Conservation (phyloP, 805 yeast species). For the Wilhelminamyces savonicus region DNA sequence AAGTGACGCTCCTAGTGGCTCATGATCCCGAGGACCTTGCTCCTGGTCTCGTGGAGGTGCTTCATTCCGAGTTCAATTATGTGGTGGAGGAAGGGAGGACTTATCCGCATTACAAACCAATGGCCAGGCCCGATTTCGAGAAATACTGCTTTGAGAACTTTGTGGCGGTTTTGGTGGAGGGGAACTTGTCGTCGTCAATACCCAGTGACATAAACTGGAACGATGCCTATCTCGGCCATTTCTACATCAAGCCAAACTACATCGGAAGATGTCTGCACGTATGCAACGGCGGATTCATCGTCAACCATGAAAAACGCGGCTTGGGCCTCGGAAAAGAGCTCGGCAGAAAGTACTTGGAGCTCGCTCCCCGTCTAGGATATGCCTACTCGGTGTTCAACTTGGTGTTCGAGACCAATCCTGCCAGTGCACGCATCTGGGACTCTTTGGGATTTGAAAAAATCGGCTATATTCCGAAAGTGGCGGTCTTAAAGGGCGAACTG, state of each 20-base stretch:
- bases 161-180: constrained; percentile 53
- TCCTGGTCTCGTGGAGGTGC: constrained; percentile 33
- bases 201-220: constrained; percentile 29
- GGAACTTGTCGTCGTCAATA: constrained; percentile 7
- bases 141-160: constrained; percentile 65
- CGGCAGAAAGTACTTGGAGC: constrained; percentile 58
- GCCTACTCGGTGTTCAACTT: constrained; percentile 80
- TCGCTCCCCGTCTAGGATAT: constrained; percentile 79
- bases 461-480: constrained; percentile 73
- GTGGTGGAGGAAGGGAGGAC: constrained; percentile 72
- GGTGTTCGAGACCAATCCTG: constrained; percentile 76
- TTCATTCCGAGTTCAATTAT: constrained; percentile 50
- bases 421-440: constrained; percentile 79
- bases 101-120: constrained; percentile 51
- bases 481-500: constrained; percentile 55
- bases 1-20: constrained; percentile 59
- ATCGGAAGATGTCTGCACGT: constrained; percentile 78
- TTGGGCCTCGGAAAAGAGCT: constrained; percentile 62
- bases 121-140: constrained; percentile 40
- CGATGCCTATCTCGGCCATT: constrained; percentile 56
- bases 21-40: constrained; percentile 47
- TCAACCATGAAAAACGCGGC: constrained; percentile 55
- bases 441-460: constrained; percentile 71
- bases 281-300: constrained; percentile 85
- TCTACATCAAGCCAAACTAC: constrained; percentile 83